Evolutionary conservation across 192 early-diverging fungal species (phyloP).

Genomic region (Coemansia sp.): DNA sequence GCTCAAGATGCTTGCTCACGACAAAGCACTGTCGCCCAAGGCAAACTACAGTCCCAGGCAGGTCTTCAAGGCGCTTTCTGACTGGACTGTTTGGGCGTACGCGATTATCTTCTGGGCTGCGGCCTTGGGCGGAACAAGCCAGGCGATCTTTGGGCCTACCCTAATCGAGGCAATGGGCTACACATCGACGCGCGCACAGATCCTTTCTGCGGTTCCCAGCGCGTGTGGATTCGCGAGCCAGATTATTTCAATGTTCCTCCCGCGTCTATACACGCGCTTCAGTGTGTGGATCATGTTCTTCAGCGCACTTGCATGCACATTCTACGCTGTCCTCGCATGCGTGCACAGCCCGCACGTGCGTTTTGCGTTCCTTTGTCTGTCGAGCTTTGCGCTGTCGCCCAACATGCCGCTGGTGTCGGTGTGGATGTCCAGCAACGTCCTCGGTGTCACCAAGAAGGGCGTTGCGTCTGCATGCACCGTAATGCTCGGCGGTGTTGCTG

Average conservation of each 20-base stretch:
- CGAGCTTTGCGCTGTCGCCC: slow-evolving; percentile 46
- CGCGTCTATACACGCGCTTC: slow-evolving; percentile 27
- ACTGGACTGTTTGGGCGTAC: slow-evolving; percentile 53
- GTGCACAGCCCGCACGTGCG: slow-evolving; percentile 28
- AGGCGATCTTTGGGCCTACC: slow-evolving; percentile 50
- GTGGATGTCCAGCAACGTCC: slow-evolving; percentile 63
- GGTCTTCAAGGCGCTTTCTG: slow-evolving; percentile 31
- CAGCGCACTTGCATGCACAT: slow-evolving; percentile 55
- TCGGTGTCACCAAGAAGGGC: slow-evolving; percentile 61
- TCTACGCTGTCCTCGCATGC: slow-evolving; percentile 53
- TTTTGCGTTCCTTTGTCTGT: slow-evolving; percentile 42
- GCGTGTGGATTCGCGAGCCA: slow-evolving; percentile 49
- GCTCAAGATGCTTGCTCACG: slow-evolving; percentile 41
- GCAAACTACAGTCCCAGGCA: slow-evolving; percentile 25
- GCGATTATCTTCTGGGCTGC: slow-evolving; percentile 51
- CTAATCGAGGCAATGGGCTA: slow-evolving; percentile 49
- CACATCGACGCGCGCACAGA: slow-evolving; percentile 44
- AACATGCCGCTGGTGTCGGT: slow-evolving; percentile 50
- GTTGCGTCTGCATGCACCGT: slow-evolving; percentile 49
- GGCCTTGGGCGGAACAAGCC: slow-evolving; percentile 37
- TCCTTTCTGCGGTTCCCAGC: slow-evolving; percentile 41
- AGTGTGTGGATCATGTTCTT: slow-evolving; percentile 53
- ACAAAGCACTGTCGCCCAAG: slow-evolving; percentile 25
- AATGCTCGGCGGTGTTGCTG: slow-evolving; percentile 56
- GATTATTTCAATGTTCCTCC: slow-evolving; percentile 35